A percentile compares a stretch with the other conserved stretches of the same genome.
Conservation (phyloP, 805 yeast species). For the Saccharomycopsis fodiens region DNA sequence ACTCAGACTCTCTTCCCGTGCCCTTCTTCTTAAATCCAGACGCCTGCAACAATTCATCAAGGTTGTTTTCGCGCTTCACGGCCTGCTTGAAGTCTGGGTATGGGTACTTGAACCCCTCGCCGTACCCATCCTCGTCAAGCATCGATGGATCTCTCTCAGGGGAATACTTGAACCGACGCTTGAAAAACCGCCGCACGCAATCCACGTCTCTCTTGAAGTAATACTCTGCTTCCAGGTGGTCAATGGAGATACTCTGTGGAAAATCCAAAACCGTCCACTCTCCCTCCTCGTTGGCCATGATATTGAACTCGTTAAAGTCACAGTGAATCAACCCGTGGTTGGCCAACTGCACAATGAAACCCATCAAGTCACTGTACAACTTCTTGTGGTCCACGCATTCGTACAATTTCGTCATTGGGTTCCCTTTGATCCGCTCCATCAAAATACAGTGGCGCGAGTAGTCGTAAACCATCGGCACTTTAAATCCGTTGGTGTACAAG, state of each 20-base stretch:
- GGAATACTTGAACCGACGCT: slow-evolving; percentile 62
- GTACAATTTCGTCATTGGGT: slow-evolving; percentile 77
- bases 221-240: slow-evolving; percentile 79
- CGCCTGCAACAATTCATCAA: slow-evolving; percentile 87
- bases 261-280: slow-evolving; percentile 93
- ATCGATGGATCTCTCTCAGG: slow-evolving; percentile 63
- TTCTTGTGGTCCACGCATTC: slow-evolving; percentile 62
- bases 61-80: slow-evolving; percentile 53
- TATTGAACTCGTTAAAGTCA: slow-evolving; percentile 95
- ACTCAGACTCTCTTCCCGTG: slow-evolving; percentile 25
- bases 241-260: slow-evolving; percentile 95
- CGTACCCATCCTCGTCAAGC: slow-evolving; percentile 74
- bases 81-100: slow-evolving; percentile 79
- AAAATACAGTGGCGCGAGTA: slow-evolving; percentile 85
- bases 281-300: slow-evolving; percentile 64
- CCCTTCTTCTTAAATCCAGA: slow-evolving; percentile 58
- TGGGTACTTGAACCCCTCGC: slow-evolving; percentile 68
- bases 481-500: slow-evolving; percentile 65
- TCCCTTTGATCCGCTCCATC: slow-evolving; percentile 89
- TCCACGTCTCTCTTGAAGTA: slow-evolving; percentile 91
- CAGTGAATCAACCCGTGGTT: slow-evolving; percentile 91
- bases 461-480: slow-evolving; percentile 85
- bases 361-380: slow-evolving; percentile 81
- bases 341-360: slow-evolving; percentile 74
- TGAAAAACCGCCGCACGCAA: slow-evolving; percentile 79